Evolutionary conservation across 345 rosid genomes (phyloP).

Genomic region (Citrus reticulata): DNA sequence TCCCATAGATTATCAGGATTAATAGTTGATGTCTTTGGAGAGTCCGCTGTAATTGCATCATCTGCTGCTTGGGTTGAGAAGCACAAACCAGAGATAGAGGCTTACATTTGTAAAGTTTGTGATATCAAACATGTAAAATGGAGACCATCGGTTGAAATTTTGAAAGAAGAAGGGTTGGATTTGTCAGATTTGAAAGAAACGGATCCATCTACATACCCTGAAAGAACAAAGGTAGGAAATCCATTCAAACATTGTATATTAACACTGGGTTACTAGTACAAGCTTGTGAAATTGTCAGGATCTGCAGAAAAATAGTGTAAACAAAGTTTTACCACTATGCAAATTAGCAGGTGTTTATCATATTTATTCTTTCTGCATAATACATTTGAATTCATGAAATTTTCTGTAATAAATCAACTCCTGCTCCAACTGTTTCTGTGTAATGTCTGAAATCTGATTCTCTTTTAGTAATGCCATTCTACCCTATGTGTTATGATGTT

Average conservation of each 20-base stretch:
- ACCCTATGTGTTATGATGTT: neutral
- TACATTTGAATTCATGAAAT: neutral
- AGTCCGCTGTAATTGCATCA: conserved; percentile 86
- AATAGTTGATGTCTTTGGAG: conserved; percentile 85
- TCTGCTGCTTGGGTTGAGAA: conserved; percentile 98
- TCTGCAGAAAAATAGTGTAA: neutral
- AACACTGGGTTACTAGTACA: neutral
- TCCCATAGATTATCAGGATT: conserved; percentile 75
- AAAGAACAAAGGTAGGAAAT: conserved; percentile 59
- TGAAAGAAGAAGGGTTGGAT: conserved; percentile 87
- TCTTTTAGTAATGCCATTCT: neutral
- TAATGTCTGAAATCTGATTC: neutral
- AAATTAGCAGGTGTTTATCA: neutral
- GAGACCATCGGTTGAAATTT: conserved; percentile 84
- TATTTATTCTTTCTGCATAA: neutral
- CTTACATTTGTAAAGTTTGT: conserved; percentile 48
- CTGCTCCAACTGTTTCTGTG: neutral
- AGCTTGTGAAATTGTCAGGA: neutral
- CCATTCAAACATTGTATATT: conserved; percentile 1
- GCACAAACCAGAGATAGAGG: conserved; percentile 58
- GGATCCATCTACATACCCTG: conserved; percentile 42
- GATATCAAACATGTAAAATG: conserved; percentile 70
- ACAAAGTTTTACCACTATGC: neutral
- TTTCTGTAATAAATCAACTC: neutral
- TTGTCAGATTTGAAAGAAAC: conserved; percentile 39